Evolutionary conservation across 139 green algal genomes (phyloP).

Genomic region (Volvox reticuliferus): DNA sequence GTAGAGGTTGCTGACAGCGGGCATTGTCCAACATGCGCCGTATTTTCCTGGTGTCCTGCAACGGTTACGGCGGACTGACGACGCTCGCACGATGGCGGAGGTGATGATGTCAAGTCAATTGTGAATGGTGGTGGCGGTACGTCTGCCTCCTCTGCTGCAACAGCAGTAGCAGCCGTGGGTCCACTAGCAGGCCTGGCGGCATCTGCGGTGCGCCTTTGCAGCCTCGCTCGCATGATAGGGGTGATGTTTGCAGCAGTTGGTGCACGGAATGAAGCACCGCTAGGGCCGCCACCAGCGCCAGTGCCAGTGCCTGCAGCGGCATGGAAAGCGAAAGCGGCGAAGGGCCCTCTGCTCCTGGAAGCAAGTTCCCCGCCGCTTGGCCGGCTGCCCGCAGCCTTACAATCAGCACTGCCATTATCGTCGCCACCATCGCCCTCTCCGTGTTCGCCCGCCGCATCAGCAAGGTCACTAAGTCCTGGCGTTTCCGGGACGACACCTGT

Average conservation of each 20-base stretch:
- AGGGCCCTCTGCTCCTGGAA: no score
- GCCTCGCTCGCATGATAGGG: constrained; percentile 35
- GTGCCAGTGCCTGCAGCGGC: not conserved
- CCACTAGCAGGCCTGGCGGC: no score
- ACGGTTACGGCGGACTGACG: no score
- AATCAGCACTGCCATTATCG: not conserved
- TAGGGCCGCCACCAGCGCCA: not conserved
- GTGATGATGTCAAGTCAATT: constrained; percentile 28
- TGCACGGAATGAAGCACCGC: not conserved
- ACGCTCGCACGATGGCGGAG: not conserved
- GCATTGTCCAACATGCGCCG: not conserved
- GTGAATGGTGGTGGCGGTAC: no score
- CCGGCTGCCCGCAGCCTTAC: no score
- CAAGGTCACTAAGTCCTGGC: constrained; percentile 26
- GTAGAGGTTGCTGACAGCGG: not conserved
- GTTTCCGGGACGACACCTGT: not conserved
- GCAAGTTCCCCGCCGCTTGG: no score
- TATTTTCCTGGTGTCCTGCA: no score
- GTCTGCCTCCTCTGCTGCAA: not conserved
- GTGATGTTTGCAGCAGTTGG: constrained; percentile 32
- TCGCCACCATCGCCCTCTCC: not conserved
- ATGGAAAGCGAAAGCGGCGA: not conserved
- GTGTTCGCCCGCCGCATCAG: not conserved
- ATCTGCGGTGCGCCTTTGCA: not conserved
- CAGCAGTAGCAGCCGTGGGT: no score